A percentile compares a stretch with the other conserved stretches of the same genome.
phyloP scores from a whole-genome alignment of 352 stramenopile genomes.

The Phytopythium aichiense region DNA sequence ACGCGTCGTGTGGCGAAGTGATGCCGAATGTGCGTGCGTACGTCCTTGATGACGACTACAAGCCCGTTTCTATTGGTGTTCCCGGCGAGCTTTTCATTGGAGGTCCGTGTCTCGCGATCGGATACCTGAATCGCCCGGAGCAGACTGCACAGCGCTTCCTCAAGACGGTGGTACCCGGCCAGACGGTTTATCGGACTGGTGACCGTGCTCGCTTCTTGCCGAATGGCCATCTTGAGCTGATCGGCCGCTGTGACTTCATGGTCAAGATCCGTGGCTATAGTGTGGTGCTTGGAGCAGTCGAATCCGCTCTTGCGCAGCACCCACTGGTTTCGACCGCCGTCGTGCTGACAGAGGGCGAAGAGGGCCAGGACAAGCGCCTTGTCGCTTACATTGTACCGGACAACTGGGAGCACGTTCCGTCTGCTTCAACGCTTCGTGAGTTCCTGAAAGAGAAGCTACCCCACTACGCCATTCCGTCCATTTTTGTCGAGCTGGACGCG shows the following conservation, averaged over 20 bases:
- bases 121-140: conserved; percentile 78
- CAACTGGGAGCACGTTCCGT: conserved; percentile 63
- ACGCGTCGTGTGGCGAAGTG: conserved; percentile 82
- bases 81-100: conserved; percentile 84
- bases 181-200: conserved; percentile 91
- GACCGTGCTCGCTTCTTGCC: conserved; percentile 89
- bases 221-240: conserved; percentile 90
- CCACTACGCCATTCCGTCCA: conserved; percentile 78
- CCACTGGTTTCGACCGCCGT: conserved; percentile 79
- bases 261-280: conserved; percentile 96
- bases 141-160: conserved; percentile 80
- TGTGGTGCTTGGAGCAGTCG: conserved; percentile 90
- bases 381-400: conserved; percentile 90
- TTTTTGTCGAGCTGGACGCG: conserved; percentile 80
- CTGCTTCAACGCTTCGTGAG: conserved; percentile 51
- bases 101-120: conserved; percentile 79
- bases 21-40: conserved; percentile 82
- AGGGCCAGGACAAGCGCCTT: conserved; percentile 87
- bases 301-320: conserved; percentile 87
- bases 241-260: conserved; percentile 94
- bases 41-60: conserved; percentile 72
- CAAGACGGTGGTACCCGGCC: conserved; percentile 46
- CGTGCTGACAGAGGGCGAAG: conserved; percentile 87
- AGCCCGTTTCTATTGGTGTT: conserved; percentile 58
- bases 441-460: conserved; percentile 75